Percentiles rank a stretch among this genome's conserved stretches.
Evolutionary conservation across 768 basidiomycete species (phyloP).

Genomic region (Lyophyllum shimeji): DNA sequence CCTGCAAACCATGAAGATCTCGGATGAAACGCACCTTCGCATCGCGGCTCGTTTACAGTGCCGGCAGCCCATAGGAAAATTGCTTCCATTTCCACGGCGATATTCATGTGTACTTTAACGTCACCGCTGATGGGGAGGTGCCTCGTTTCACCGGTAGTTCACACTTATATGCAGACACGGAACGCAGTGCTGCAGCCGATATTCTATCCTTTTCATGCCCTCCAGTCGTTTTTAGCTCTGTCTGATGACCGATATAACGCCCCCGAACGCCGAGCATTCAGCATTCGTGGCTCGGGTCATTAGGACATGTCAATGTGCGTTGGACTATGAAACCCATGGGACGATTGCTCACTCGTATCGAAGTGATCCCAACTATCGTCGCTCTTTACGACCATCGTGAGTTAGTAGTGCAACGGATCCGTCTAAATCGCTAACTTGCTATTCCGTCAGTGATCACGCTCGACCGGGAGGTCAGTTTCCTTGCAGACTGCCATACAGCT

Average conservation of each 20-base stretch:
- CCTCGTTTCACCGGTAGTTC: not conserved
- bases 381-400: slow-evolving; percentile 26
- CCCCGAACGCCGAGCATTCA: not conserved
- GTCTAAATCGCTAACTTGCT: not conserved
- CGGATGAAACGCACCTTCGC: too few species aligned
- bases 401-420: not conserved
- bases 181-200: not conserved
- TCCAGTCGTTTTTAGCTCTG: not conserved
- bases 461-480: slow-evolving; percentile 22
- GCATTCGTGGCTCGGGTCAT: slow-evolving; percentile 12
- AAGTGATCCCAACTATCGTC: slow-evolving; percentile 21
- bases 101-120: not conserved
- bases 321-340: too few species aligned
- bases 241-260: slow-evolving; percentile 1
- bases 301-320: slow-evolving; percentile 23
- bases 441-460: slow-evolving; percentile 25
- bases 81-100: not conserved
- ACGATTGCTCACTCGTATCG: not conserved
- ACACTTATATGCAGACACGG: not conserved
- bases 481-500: not conserved
- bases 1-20: too few species aligned
- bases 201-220: slow-evolving; percentile 1
- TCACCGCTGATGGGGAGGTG: not conserved
- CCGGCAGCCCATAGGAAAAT: too few species aligned
- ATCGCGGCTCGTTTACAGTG: too few species aligned